Conservation (phyloP, 2,329 filamentous ascomycete genomes). For the Microdochium nivale region DNA sequence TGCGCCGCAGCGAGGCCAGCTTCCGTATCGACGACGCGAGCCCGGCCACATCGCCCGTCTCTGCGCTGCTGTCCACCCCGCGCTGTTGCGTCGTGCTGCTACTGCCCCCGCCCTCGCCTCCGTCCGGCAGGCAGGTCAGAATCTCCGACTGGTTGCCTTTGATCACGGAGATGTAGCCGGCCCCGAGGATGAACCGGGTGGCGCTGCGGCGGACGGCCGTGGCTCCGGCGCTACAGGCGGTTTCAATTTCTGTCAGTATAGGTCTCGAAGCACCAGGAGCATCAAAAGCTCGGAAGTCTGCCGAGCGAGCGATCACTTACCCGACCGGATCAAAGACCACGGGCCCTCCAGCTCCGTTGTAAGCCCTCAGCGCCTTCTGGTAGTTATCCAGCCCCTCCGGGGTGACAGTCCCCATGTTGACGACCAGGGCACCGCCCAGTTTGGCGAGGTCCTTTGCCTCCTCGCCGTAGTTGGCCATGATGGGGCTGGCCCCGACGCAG, state of each 20-base stretch:
- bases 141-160: conserved; percentile 95
- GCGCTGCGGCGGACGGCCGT: conserved; percentile 65
- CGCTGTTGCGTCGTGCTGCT: conserved; percentile 50
- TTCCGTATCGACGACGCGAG: conserved; percentile 53
- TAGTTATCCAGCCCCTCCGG: conserved; percentile 67
- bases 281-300: background rate
- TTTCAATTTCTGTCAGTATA: conserved; percentile 1
- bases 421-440: conserved; percentile 69
- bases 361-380: conserved; percentile 64
- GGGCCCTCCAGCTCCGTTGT: conserved; percentile 69
- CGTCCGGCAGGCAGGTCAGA: conserved; percentile 52
- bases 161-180: conserved; percentile 76
- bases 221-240: conserved; percentile 62
- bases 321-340: conserved; percentile 87
- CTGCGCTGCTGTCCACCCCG: conserved; percentile 74
- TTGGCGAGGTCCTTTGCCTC: conserved; percentile 76
- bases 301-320: too few relatives aligned
- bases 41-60: conserved; percentile 34
- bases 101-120: too few relatives aligned
- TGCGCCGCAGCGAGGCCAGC: conserved; percentile 60
- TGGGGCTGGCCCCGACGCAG: conserved; percentile 76
- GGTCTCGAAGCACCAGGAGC: conserved; percentile 1
- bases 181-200: conserved; percentile 60
- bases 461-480: conserved; percentile 83
- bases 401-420: conserved; percentile 93